Percentiles rank a stretch among this genome's conserved stretches.
Evolutionary conservation across 2,329 filamentous ascomycete species (phyloP).

Genomic region (Xylariaceae sp.): DNA sequence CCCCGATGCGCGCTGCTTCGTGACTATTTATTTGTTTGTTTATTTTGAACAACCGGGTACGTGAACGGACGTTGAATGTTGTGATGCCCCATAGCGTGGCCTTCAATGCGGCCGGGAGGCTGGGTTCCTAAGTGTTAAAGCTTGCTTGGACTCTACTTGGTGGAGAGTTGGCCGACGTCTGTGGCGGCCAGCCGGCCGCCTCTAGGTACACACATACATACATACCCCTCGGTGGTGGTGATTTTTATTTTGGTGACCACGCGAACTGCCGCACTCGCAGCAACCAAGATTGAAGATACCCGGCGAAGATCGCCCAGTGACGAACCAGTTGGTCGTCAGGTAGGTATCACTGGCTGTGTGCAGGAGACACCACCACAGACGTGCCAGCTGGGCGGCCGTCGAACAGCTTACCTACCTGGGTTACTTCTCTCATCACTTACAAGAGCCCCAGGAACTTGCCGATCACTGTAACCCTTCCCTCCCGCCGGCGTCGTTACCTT

Average conservation of each 20-base stretch:
- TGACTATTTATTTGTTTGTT: constrained; percentile 24
- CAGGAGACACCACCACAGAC: constrained; percentile 2
- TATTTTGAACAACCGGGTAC: constrained; percentile 14
- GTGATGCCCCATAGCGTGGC: constrained; percentile 25
- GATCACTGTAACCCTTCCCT: not conserved
- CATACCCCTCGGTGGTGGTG: constrained; percentile 1
- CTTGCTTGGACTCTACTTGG: constrained; percentile 15
- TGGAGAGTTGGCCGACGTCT: constrained; percentile 23
- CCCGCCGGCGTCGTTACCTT: not conserved
- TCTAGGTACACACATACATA: too few species aligned
- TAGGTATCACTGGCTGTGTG: constrained; percentile 5
- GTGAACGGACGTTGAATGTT: constrained; percentile 21
- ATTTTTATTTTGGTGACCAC: constrained; percentile 20
- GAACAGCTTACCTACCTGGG: constrained; percentile 1
- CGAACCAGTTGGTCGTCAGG: too few species aligned
- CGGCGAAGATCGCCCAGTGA: constrained; percentile 20
- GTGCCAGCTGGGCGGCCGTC: constrained; percentile 3
- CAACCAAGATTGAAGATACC: constrained; percentile 22
- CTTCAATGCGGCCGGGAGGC: constrained; percentile 26
- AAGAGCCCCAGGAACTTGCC: not conserved
- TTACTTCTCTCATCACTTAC: not conserved
- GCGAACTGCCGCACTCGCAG: constrained; percentile 20
- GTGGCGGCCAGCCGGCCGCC: constrained; percentile 18
- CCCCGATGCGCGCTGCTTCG: constrained; percentile 6
- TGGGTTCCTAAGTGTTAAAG: constrained; percentile 23